Conservation (phyloP, 1,284 basidiomycete species). For the Omphalotus olearius region DNA sequence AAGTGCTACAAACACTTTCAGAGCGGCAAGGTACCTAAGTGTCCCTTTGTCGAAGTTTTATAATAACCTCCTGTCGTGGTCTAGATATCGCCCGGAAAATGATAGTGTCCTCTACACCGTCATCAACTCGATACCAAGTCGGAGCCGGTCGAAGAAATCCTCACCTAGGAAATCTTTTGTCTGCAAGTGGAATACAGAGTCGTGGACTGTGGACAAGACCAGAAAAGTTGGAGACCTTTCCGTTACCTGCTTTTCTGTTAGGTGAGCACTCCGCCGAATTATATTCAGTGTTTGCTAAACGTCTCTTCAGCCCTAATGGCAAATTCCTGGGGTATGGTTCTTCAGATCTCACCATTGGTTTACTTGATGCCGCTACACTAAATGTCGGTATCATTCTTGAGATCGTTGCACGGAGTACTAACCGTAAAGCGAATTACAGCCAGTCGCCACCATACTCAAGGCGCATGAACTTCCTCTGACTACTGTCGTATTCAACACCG, state of each 20-base stretch:
- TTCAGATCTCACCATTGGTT: constrained; percentile 83
- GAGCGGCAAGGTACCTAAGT: constrained; percentile 59
- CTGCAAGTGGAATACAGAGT: constrained; percentile 59
- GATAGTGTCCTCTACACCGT: constrained; percentile 64
- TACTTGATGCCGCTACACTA: constrained; percentile 80
- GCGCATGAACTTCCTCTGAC: constrained; percentile 96
- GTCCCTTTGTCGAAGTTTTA: constrained; percentile 1
- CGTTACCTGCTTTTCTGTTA: constrained; percentile 84
- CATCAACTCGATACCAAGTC: constrained; percentile 65
- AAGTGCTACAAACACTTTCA: constrained; percentile 58
- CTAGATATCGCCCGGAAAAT: constrained; percentile 59
- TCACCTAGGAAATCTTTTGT: constrained; percentile 56
- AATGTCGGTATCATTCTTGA: constrained; percentile 48
- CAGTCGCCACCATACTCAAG: constrained; percentile 83
- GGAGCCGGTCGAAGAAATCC: constrained; percentile 48
- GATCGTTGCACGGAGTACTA: not conserved
- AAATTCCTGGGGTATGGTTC: constrained; percentile 82
- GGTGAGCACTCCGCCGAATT: constrained; percentile 40
- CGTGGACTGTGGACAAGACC: constrained; percentile 53
- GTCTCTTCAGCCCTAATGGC: constrained; percentile 64
- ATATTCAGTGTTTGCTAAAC: constrained; percentile 8
- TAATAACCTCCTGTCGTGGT: constrained; percentile 15
- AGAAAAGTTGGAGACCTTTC: constrained; percentile 73
- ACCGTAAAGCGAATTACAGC: constrained; percentile 40
- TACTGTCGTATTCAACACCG: constrained; percentile 83